Base-by-base conservation (phyloP, 148 eudicot species). In the Linanthus parryae region DNA sequence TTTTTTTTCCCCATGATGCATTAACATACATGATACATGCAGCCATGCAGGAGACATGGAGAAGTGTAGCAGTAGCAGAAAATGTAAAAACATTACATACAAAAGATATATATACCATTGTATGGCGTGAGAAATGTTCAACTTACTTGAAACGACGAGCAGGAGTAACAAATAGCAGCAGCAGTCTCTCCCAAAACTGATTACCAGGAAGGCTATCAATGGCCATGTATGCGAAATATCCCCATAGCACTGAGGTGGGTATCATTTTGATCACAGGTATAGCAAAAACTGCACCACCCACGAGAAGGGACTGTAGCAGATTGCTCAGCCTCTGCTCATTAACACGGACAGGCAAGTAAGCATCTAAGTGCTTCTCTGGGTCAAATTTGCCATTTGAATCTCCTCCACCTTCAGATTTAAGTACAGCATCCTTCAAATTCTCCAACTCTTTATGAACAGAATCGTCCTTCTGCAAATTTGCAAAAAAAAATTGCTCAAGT, bases 241-340 rank as follows among this genome's bases (percentile, higher is more conserved):
- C 85, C 91, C 91, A 83, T 12, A 79, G 78, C 61, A 83, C 83
- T 4, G 91, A 83, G 21, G 85, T 73, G 2, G 86, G 86, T 53
- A 76, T 80, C 65, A 48, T 44, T 66, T 72, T 83, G 34, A 83
- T 76, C n/a, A 69, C 34, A 0, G 91, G 91, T 46, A 83, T 69
- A 20, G 73, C 83, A 33, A 44, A 67, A 20, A 80, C 56, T 7
- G 75, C 47, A 15, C 55, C 48, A 20, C 55, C 92, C 19, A 84
- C 73, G 4, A 84, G 76, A 43, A 72, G n/a, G 7, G 92, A 84
- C 44, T 84, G 86, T 46, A 84, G 36, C 33, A 84, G 54, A 46
- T 84, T 84, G 78, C 86, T 84, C 42, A 74, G 54, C 66, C 92
- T 72, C 59, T 84, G 92, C 59, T 84, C 92, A 23, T 72, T 80